Evolutionary conservation across 805 yeast species (phyloP).

Genomic region (Saturnispora diversa): DNA sequence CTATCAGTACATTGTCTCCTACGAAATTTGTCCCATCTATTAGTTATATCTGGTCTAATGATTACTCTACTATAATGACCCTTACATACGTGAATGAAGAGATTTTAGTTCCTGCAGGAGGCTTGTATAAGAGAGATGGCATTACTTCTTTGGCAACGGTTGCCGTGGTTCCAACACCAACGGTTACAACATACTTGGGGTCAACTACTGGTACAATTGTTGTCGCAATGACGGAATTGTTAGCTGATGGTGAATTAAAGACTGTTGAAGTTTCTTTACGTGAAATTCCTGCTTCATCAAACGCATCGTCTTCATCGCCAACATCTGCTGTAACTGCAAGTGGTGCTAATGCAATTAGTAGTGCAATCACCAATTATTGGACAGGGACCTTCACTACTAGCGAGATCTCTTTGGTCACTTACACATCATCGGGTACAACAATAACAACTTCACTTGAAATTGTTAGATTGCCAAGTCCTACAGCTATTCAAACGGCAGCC

Average conservation of each 20-base stretch:
- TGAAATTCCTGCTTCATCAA: constrained; percentile 4
- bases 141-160: constrained; percentile 4
- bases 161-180: constrained; percentile 5
- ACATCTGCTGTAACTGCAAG: neutral
- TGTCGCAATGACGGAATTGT: constrained; percentile 4
- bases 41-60: constrained; percentile 3
- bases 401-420: neutral
- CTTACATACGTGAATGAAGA: constrained; percentile 5
- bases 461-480: constrained; percentile 2
- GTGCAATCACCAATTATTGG: constrained; percentile 8
- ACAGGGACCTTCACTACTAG: constrained; percentile 1
- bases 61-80: neutral
- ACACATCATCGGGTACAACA: neutral
- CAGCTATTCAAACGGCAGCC: too few species aligned
- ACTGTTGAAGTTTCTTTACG: constrained; percentile 1
- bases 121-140: constrained; percentile 9
- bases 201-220: neutral
- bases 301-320: neutral
- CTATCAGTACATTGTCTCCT: neutral
- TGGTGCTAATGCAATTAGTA: neutral
- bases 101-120: constrained; percentile 5
- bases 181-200: neutral
- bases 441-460: constrained; percentile 4
- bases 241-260: neutral
- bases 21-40: neutral